These are phyloP conservation scores for Marasmius fiardii DNA, from an alignment of 1,284 basidiomycete genomes.

Conservation along the genomic window DNA sequence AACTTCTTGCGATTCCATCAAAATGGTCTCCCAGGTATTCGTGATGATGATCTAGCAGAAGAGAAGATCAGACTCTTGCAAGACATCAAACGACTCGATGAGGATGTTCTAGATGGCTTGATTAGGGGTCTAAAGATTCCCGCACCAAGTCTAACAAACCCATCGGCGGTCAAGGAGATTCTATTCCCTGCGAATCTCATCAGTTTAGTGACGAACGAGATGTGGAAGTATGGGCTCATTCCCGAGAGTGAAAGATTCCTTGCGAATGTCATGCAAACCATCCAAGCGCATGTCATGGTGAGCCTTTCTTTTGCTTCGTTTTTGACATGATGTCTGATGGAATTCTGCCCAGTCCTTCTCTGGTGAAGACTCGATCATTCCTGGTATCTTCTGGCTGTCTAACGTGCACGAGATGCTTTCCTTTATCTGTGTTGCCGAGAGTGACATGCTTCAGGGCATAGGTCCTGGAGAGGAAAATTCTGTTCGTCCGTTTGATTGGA, in stretches of 20 bases:
- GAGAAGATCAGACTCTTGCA: conserved; percentile 95
- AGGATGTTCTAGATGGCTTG: conserved; percentile 91
- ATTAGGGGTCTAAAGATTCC: conserved; percentile 94
- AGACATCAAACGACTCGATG: conserved; percentile 88
- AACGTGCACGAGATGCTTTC: conserved; percentile 99
- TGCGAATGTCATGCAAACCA: conserved; percentile 98
- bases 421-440: conserved; percentile 98
- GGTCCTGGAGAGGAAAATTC: conserved; percentile 93
- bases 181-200: conserved; percentile 99
- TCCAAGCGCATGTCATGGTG: conserved; percentile 98
- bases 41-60: conserved; percentile 85
- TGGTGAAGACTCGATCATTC: conserved; percentile 93
- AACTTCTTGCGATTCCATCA: conserved; percentile 64
- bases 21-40: conserved; percentile 73
- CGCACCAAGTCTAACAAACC: conserved; percentile 85
- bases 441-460: conserved; percentile 97
- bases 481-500: conserved; percentile 94
- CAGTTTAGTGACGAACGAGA: conserved; percentile 96
- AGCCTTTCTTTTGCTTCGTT: conserved; percentile 24
- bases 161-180: conserved; percentile 94
- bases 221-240: conserved; percentile 99
- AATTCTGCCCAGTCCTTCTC: conserved; percentile 69
- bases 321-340: neutral
- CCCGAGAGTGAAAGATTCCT: conserved; percentile 97
- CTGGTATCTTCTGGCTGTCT: conserved; percentile 98